Conservation (phyloP, 352 stramenopile species). For the Globisporangium yorkense region DNA sequence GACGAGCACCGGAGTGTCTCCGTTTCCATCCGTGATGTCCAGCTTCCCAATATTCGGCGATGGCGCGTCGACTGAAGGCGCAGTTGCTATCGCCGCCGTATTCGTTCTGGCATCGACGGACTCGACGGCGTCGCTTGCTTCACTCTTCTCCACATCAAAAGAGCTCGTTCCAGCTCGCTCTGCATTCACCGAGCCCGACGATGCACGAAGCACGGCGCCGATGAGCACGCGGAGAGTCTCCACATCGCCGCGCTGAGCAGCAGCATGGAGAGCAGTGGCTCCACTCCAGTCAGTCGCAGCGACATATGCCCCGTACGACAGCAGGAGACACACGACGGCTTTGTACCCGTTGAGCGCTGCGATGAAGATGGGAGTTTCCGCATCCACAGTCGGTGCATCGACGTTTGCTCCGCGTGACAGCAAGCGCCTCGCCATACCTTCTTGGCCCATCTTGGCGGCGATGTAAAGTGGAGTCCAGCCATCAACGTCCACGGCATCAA, state of each 20-base stretch:
- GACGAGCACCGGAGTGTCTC: background rate
- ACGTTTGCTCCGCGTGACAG: background rate
- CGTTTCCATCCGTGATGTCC: slow-evolving; percentile 2
- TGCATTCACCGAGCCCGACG: too few relatives aligned
- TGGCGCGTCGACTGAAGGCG: too few relatives aligned
- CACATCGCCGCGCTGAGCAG: background rate
- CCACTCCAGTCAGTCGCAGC: background rate
- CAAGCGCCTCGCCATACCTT: background rate
- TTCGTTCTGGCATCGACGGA: too few relatives aligned
- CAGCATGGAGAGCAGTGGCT: background rate
- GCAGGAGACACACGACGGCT: background rate
- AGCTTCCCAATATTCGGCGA: background rate
- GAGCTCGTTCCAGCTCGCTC: too few relatives aligned
- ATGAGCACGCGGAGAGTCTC: background rate
- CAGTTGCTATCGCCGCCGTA: too few relatives aligned
- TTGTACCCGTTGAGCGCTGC: background rate
- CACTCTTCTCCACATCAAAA: too few relatives aligned
- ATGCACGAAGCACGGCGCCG: too few relatives aligned
- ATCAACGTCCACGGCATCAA: too few relatives aligned
- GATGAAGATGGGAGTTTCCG: background rate
- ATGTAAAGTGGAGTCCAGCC: background rate
- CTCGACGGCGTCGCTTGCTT: too few relatives aligned
- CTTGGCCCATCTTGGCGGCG: background rate
- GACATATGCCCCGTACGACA: background rate
- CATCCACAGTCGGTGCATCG: background rate